Evolutionary conservation across 352 stramenopile species (phyloP), one percentile per base, ranked within the genome.

Genomic region (Globisporangium abappressorium): DNA sequence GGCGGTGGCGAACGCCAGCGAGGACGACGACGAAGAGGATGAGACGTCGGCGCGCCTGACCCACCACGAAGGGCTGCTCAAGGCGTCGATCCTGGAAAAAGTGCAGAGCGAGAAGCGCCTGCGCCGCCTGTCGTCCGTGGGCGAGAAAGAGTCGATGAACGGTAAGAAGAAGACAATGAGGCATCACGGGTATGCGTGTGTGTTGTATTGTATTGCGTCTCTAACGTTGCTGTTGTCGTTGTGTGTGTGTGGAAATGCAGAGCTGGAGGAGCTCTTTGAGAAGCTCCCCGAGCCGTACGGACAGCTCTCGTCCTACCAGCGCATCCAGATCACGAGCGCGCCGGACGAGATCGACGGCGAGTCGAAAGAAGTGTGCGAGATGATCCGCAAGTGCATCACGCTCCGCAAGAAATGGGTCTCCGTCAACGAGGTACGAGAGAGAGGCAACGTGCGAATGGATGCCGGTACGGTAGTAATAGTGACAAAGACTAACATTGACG

Each of bases 281-380:
- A 80, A 70, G 46, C 79, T 94, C 24, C 88, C 86, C 8, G 86
- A 91, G 74, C 88, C 88, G 20, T 96, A 94, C 73, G 81, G 80
- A 1, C 73, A 94, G 62, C 38, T 79, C 46, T 82, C 72, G 60
- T 73, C 76, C 20, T 96, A 90, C 72, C 84, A 94, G 70, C 85
- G 85, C 57, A 92, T 96, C 60, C 63, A 91, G 62, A 93, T 96
- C 66, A 91, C 85, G 56, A 80, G 72, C 7, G 62, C 72, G 5
- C 78, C 84, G 24, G 86, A 90, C 51, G 81, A 92, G 28, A 70
- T 87, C 20, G 88, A 96, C 64, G 69, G 71, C 60, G 88, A 96
- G 70, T 91, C 85, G 0, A 86, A 84, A 54, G 84, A 92, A 22
- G 84, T 92, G 38, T 96, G 86, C 65, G 75, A 89, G 46, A 79